phyloP scores from a whole-genome alignment of 2,329 filamentous ascomycete genomes.

The Aspergillus latus region DNA sequence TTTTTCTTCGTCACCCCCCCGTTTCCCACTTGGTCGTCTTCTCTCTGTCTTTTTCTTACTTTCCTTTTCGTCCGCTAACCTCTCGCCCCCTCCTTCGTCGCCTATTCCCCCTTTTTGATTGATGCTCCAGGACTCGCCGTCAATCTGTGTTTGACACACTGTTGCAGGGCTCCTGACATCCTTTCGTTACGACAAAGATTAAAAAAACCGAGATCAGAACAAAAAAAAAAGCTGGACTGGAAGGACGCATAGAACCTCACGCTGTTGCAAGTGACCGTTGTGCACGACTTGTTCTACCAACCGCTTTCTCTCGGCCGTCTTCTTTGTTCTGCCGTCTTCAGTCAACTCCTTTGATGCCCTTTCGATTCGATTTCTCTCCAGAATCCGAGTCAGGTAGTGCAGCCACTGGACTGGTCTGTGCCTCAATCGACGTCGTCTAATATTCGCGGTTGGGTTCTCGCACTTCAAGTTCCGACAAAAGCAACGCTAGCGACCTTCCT shows the following conservation, averaged over 20 bases:
- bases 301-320: slow-evolving; percentile 16
- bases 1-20: slow-evolving; percentile 16
- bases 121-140: slow-evolving; percentile 32
- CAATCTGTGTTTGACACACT: slow-evolving; percentile 48
- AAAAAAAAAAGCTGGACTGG: slow-evolving; percentile 5
- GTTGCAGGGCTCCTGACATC: slow-evolving; percentile 39
- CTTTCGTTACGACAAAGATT: slow-evolving; percentile 32
- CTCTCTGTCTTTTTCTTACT: slow-evolving; percentile 16
- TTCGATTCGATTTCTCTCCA: slow-evolving; percentile 27
- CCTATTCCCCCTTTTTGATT: slow-evolving; percentile 25
- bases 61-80: slow-evolving; percentile 4
- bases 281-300: slow-evolving; percentile 7
- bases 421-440: slow-evolving; percentile 35
- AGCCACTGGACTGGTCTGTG: slow-evolving; percentile 50
- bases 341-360: slow-evolving; percentile 25
- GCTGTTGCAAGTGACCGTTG: slow-evolving; percentile 18
- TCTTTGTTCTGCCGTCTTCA: slow-evolving; percentile 13
- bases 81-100: slow-evolving; percentile 19
- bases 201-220: not conserved
- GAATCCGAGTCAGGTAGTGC: slow-evolving; percentile 38
- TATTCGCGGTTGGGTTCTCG: slow-evolving; percentile 30
- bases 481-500: slow-evolving; percentile 14
- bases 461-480: slow-evolving; percentile 18
- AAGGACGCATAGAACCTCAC: slow-evolving; percentile 19
- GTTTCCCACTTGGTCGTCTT: slow-evolving; percentile 1